phyloP scores from a whole-genome alignment of 2,329 filamentous ascomycete genomes.

The Cladosporium sp. region DNA sequence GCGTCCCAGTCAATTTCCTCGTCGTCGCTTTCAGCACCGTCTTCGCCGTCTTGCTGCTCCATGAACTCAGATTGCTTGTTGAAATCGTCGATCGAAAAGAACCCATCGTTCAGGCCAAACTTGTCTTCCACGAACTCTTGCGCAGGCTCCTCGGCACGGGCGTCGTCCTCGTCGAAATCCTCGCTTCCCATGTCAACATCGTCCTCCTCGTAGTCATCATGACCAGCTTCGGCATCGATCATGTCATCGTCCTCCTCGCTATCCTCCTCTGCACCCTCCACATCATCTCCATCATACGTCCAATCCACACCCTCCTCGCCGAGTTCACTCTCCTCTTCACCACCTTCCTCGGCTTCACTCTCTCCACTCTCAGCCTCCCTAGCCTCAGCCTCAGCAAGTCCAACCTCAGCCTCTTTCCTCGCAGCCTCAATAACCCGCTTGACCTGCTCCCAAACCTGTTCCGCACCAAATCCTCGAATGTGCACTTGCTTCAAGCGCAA shows the following conservation, averaged over 20 bases:
- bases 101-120: conserved; percentile 89
- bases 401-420: conserved; percentile 50
- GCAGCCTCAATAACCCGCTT: conserved; percentile 72
- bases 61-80: conserved; percentile 89
- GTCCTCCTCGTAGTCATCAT: conserved; percentile 39
- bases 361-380: conserved; percentile 21
- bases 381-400: conserved; percentile 34
- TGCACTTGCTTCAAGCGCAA: conserved; percentile 80
- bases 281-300: conserved; percentile 37
- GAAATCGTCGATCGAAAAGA: conserved; percentile 97
- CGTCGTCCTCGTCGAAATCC: conserved; percentile 43
- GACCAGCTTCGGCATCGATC: conserved; percentile 27
- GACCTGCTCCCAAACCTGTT: conserved; percentile 93
- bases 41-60: conserved; percentile 82
- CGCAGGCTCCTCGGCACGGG: conserved; percentile 45
- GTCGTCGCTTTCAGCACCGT: conserved; percentile 72
- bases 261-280: conserved; percentile 31
- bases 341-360: conserved; percentile 23
- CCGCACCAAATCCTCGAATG: conserved; percentile 78
- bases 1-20: conserved; percentile 85
- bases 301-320: conserved; percentile 34
- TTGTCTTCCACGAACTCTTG: conserved; percentile 66
- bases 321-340: conserved; percentile 29
- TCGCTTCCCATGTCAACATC: conserved; percentile 35
- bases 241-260: conserved; percentile 31